phyloP scores from a whole-genome alignment of 208 protist genomes.

The Trypanosoma platydactyli region DNA sequence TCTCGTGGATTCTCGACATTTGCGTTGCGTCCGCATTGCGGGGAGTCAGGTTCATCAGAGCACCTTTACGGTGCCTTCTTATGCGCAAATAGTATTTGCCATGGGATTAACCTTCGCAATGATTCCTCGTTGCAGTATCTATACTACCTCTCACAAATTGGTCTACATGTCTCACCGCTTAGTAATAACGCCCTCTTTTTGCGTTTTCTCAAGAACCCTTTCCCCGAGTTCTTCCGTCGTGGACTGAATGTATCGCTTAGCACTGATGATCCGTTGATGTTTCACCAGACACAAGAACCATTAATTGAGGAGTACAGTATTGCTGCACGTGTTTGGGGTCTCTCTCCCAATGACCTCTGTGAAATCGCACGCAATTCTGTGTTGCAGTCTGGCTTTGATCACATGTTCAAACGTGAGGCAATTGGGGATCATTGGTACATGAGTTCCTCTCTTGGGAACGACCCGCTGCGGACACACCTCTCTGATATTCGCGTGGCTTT shows the following conservation, averaged over 20 bases:
- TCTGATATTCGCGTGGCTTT: constrained; percentile 93
- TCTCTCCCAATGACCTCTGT: constrained; percentile 90
- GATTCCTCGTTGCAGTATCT: constrained; percentile 97
- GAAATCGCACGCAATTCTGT: constrained; percentile 93
- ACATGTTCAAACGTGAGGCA: constrained; percentile 84
- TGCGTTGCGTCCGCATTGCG: constrained; percentile 97
- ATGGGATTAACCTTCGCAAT: constrained; percentile 97
- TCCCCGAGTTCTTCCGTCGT: constrained; percentile 95
- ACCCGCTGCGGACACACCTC: constrained; percentile 85
- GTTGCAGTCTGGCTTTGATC: constrained; percentile 89
- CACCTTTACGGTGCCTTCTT: constrained; percentile 95
- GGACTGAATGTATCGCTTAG: constrained; percentile 98
- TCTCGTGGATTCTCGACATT: constrained; percentile 94
- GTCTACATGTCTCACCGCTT: constrained; percentile 98
- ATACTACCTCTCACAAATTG: constrained; percentile 98
- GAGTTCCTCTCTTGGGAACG: constrained; percentile 88
- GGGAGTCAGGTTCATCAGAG: constrained; percentile 93
- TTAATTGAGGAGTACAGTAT: constrained; percentile 95
- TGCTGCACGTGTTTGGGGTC: constrained; percentile 89
- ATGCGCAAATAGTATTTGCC: constrained; percentile 96
- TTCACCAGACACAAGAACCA: constrained; percentile 97
- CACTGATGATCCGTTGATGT: constrained; percentile 96
- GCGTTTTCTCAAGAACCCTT: constrained; percentile 96
- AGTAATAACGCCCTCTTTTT: constrained; percentile 99
- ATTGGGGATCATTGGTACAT: constrained; percentile 91